Evolutionary conservation across 176 grass and related monocot species (phyloP).

Genomic region (Avena sativa): DNA sequence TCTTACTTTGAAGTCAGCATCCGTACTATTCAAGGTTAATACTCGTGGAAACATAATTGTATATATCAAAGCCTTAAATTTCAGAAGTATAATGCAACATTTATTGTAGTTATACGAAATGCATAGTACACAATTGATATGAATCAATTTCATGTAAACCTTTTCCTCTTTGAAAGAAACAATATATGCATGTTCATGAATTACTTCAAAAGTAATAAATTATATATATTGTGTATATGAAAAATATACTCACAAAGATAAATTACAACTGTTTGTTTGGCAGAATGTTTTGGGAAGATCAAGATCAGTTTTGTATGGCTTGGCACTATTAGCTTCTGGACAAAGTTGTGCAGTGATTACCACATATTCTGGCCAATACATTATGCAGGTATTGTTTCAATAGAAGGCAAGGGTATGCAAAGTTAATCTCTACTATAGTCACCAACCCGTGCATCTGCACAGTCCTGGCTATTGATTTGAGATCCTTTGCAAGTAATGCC

Average conservation of each 20-base stretch:
- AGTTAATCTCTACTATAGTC: background rate
- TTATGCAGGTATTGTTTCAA: conserved; percentile 72
- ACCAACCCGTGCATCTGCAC: background rate
- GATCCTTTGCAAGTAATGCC: background rate
- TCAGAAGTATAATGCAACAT: conserved; percentile 1
- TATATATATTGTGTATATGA: background rate
- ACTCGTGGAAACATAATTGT: background rate
- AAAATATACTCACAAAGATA: background rate
- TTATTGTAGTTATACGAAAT: background rate
- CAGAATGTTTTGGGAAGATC: conserved; percentile 80
- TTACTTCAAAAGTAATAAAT: background rate
- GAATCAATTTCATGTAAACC: background rate
- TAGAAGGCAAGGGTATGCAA: background rate
- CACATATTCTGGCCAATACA: conserved; percentile 76
- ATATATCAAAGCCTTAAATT: background rate
- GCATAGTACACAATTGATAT: background rate
- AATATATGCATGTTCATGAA: background rate
- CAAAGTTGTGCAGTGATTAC: conserved; percentile 73
- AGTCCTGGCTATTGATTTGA: background rate
- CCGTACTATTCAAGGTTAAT: conserved; percentile 74
- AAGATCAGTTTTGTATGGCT: conserved; percentile 65
- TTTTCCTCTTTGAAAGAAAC: background rate
- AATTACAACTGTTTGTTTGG: background rate
- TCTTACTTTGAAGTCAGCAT: conserved; percentile 60
- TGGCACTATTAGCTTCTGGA: conserved; percentile 80